phyloP scores from a whole-genome alignment of 805 yeast genomes.

The Ogataea angusta region DNA sequence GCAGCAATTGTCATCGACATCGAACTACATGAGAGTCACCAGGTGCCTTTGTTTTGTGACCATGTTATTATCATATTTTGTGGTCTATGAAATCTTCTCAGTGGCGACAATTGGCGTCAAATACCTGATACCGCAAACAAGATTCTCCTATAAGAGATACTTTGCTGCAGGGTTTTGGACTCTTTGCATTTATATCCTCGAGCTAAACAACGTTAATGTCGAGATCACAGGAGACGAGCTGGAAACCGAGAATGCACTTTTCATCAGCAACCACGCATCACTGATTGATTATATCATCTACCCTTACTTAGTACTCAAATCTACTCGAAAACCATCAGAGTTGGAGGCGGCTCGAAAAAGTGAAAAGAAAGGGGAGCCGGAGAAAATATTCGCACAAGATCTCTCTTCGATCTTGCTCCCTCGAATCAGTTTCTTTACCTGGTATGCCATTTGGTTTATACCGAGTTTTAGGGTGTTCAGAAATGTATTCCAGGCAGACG shows the following conservation, averaged over 20 bases:
- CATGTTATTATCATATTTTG: conserved; percentile 18
- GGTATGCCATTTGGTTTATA: conserved; percentile 64
- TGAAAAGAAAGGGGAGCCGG: conserved; percentile 5
- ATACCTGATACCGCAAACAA: conserved; percentile 23
- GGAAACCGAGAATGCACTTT: conserved; percentile 35
- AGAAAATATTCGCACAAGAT: conserved; percentile 26
- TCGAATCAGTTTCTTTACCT: conserved; percentile 57
- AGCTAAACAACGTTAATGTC: conserved; percentile 37
- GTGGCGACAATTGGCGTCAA: conserved; percentile 17
- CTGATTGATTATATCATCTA: conserved; percentile 62
- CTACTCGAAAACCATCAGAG: conserved; percentile 13
- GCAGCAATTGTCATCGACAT: conserved; percentile 5
- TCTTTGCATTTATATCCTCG: conserved; percentile 32
- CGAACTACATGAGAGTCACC: conserved; percentile 13
- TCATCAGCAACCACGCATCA: conserved; percentile 62
- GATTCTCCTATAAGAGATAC: conserved; percentile 18
- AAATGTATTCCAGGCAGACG: conserved; percentile 56
- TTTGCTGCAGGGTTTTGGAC: conserved; percentile 34
- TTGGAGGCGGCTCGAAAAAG: conserved; percentile 1
- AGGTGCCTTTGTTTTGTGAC: conserved; percentile 23
- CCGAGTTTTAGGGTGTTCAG: conserved; percentile 51
- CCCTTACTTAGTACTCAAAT: conserved; percentile 36
- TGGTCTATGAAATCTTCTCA: conserved; percentile 16
- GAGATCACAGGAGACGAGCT: conserved; percentile 42
- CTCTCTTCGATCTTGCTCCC: conserved; percentile 36